A percentile compares a stretch with the other conserved stretches of the same genome.
These are phyloP conservation scores for Ochetophila trinervis DNA, from an alignment of 306 rosid species.

Conservation along the genomic window DNA sequence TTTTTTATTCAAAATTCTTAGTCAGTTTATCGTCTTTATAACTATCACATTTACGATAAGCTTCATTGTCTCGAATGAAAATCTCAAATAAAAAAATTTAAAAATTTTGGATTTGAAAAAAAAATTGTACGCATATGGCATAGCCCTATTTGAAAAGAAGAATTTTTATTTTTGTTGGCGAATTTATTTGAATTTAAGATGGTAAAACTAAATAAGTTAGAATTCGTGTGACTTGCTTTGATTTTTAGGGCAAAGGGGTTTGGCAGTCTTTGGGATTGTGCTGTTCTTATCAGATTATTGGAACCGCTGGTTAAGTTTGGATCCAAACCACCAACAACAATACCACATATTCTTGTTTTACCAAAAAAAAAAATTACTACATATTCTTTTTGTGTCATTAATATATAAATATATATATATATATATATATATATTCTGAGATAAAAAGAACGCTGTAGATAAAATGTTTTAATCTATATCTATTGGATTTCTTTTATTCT, in stretches of 20 bases:
- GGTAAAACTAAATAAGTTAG: constrained; percentile 33
- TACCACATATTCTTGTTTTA: not conserved
- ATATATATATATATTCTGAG: not conserved
- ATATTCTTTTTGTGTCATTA: not conserved
- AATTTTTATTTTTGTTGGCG: too few species aligned
- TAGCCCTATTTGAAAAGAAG: constrained; percentile 11
- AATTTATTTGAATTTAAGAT: constrained; percentile 23
- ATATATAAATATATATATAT: not conserved
- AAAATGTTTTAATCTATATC: not conserved
- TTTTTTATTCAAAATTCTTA: too few species aligned
- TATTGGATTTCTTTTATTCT: too few species aligned
- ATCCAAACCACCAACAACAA: not conserved
- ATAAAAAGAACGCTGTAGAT: not conserved
- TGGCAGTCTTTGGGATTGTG: constrained; percentile 30
- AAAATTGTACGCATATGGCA: too few species aligned
- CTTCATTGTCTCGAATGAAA: too few species aligned
- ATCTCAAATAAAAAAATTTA: too few species aligned
- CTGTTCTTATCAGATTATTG: constrained; percentile 36
- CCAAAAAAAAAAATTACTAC: too few species aligned
- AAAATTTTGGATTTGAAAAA: too few species aligned
- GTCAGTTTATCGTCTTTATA: too few species aligned
- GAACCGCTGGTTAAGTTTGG: not conserved
- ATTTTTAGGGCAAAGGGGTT: constrained; percentile 16
- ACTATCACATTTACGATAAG: too few species aligned
- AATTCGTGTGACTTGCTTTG: constrained; percentile 43